Evolutionary conservation across 2,329 filamentous ascomycete species (phyloP).

Genomic region (Beauveria scarabaeidicola): DNA sequence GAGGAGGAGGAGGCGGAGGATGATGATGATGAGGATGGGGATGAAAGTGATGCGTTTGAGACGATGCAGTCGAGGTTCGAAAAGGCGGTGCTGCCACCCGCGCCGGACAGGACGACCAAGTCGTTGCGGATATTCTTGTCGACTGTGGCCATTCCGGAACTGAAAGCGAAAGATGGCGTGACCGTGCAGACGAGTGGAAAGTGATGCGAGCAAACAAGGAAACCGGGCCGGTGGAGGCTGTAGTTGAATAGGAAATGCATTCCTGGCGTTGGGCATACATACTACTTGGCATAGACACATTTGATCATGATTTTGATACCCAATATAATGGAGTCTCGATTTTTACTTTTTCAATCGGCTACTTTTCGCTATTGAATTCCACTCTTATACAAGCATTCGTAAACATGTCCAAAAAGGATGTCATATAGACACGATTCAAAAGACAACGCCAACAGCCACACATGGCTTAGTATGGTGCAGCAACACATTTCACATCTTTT

Average conservation of each 20-base stretch:
- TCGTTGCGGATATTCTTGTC: conserved; percentile 56
- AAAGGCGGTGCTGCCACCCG: conserved; percentile 39
- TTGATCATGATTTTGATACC: conserved; percentile 4
- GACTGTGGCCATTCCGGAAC: conserved; percentile 41
- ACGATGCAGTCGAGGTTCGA: conserved; percentile 48
- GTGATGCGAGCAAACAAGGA: not conserved
- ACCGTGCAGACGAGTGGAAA: conserved; percentile 39
- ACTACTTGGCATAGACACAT: not conserved
- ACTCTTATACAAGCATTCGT: not conserved
- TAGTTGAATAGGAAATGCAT: not conserved
- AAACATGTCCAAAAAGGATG: conserved; percentile 7
- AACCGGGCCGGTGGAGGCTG: not conserved
- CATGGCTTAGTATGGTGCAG: not conserved
- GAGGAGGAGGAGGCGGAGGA: conserved; percentile 17
- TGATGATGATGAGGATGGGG: conserved; percentile 2
- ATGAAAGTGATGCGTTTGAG: conserved; percentile 44
- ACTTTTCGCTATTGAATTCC: not conserved
- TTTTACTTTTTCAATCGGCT: not conserved
- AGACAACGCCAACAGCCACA: not conserved
- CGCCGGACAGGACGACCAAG: conserved; percentile 37
- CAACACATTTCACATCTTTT: not conserved
- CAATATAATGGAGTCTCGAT: not conserved
- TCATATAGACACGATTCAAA: not conserved
- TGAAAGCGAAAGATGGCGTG: conserved; percentile 40
- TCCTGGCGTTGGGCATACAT: conserved; percentile 1